Base-by-base conservation (phyloP, 208 protist genomes). In the Acanthamoeba quina region DNA sequence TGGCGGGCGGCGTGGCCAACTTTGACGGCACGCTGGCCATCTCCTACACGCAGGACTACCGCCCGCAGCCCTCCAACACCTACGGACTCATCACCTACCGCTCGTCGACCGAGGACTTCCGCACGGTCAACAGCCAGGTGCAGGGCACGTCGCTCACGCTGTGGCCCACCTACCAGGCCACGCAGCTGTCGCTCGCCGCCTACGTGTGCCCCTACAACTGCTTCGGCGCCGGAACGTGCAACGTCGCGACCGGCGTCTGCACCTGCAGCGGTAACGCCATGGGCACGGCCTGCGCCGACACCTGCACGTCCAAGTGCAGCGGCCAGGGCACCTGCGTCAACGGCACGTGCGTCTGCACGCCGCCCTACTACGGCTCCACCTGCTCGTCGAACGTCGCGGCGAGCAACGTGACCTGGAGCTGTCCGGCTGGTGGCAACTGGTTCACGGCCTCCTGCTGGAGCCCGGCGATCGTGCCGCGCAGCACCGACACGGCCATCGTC, bases 201-300 rank as follows among this genome's bases (percentile, higher is more conserved):
- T 78, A 58, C 86, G 64, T 52, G 26, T 92, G 86, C 49, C 86
- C 86, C 34, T 78, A 78, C 86, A 76, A 92, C 86, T 92, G 86
- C 60, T 78, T 34, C 60, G 68, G 49, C 24, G 37, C 60, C 15
- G 86, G 86, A 24, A 58, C 68, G 26, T 92, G 86, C 86, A 92
- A 9, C 34, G 34, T 56, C 17, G 68, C 86, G 10, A 78, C 86
- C 1, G 86, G 37, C 37, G 34, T 17, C 47, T 92, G 86, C 86
- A 37, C 68, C 6, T 92, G 86, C 68, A 41, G n/a, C 37, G 34
- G 31, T 10, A 68, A 24, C 60, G 58, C 26, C 41, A 78, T 78
- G 64, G 86, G 86, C 11, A 4, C 62, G n/a, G 86, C 60, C 62
- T 92, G 86, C 62, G n/a, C 60, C 44, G 64, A 92, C 37, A 34